Conservation (phyloP, 768 basidiomycete species). For the Rhodocollybia butyracea region DNA sequence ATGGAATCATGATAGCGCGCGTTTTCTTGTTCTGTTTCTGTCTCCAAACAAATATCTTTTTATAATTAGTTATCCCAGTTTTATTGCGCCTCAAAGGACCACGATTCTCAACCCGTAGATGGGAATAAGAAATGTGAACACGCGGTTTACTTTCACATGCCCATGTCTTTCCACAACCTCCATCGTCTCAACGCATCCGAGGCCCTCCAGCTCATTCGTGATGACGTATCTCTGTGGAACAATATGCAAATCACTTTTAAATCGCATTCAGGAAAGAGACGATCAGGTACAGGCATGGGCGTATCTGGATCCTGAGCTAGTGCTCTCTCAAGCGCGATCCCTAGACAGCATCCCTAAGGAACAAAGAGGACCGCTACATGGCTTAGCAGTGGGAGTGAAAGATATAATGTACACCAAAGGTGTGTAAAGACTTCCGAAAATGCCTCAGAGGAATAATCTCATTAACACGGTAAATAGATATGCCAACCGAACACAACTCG, state of each 20-base stretch:
- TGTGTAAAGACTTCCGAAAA: background rate
- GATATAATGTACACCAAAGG: slow-evolving; percentile 13
- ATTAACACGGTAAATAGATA: background rate
- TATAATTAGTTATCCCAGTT: too few relatives aligned
- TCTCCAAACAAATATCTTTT: too few relatives aligned
- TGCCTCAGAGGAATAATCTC: background rate
- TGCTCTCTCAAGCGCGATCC: slow-evolving; percentile 13
- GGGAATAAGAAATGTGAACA: too few relatives aligned
- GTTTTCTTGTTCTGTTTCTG: too few relatives aligned
- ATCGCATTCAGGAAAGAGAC: background rate
- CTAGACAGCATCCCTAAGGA: slow-evolving; percentile 11
- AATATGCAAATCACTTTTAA: background rate
- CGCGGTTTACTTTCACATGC: too few relatives aligned
- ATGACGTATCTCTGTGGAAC: background rate
- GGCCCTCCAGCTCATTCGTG: background rate
- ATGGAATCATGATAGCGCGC: too few relatives aligned
- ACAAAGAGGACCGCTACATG: slow-evolving; percentile 12
- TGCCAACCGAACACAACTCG: slow-evolving; percentile 18
- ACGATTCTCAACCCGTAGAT: too few relatives aligned
- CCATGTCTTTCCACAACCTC: background rate
- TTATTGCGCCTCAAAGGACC: too few relatives aligned
- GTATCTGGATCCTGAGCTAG: slow-evolving; percentile 10
- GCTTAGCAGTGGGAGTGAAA: slow-evolving; percentile 15
- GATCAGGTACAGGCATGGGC: background rate
- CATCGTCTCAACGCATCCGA: background rate